Evolutionary conservation across 192 early-diverging fungal species (phyloP).

Genomic region (Gryganskiella cystojenkinii): DNA sequence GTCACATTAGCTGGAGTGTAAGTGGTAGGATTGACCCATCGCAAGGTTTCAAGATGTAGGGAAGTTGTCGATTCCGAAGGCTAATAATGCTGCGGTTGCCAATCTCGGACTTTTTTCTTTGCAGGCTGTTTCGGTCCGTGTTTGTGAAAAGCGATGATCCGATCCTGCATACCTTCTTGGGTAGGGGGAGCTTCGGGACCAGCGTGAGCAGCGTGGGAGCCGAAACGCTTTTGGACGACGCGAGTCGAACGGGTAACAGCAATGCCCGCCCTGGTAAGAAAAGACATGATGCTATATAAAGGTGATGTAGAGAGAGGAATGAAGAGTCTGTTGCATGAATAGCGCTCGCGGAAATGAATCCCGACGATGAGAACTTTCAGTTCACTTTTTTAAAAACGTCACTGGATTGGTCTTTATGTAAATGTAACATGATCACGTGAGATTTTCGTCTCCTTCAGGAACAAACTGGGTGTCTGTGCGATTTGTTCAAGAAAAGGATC

Average conservation of each 20-base stretch:
- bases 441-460: too few species aligned
- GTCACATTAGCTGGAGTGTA: neutral
- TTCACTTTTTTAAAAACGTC: too few species aligned
- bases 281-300: slow-evolving; percentile 27
- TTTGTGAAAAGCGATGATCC: neutral
- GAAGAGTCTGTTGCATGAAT: neutral
- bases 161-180: slow-evolving; percentile 48
- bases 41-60: neutral
- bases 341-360: too few species aligned
- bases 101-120: neutral
- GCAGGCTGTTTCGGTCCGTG: neutral
- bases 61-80: neutral
- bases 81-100: neutral
- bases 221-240: slow-evolving; percentile 50
- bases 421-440: too few species aligned
- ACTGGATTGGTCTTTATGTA: too few species aligned
- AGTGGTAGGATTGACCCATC: too few species aligned
- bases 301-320: neutral
- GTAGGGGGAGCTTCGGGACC: slow-evolving; percentile 50
- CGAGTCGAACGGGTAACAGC: slow-evolving; percentile 45
- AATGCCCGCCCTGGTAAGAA: slow-evolving; percentile 44
- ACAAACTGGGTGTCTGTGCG: too few species aligned
- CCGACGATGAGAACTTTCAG: too few species aligned
- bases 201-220: slow-evolving; percentile 39
- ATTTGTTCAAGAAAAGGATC: too few species aligned